Conservation (phyloP, 805 yeast species). For the Candida railenensis region DNA sequence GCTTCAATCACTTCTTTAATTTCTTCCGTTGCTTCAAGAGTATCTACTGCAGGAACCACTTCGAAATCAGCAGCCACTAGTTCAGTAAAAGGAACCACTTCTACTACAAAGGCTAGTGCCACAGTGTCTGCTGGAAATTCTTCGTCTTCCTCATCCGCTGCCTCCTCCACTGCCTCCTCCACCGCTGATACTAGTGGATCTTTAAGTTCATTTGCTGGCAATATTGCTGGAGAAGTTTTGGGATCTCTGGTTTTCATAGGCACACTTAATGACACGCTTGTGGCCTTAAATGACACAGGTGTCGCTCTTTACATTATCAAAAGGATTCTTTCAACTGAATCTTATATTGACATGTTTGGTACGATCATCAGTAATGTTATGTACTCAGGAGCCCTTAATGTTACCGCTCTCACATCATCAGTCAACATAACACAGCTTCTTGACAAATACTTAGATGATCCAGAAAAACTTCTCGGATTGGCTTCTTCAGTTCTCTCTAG, state of each 20-base stretch:
- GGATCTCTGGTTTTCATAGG: slow-evolving; percentile 24
- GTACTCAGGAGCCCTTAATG: slow-evolving; percentile 21
- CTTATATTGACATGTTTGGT: slow-evolving; percentile 37
- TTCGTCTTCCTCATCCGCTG: slow-evolving; percentile 10
- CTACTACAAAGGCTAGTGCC: background rate
- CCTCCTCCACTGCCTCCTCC: slow-evolving; percentile 1
- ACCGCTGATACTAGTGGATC: slow-evolving; percentile 2
- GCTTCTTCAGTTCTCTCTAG: slow-evolving; percentile 25
- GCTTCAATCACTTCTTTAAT: background rate
- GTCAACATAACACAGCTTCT: slow-evolving; percentile 29
- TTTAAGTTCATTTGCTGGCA: slow-evolving; percentile 26
- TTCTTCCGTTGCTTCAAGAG: background rate
- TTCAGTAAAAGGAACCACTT: background rate
- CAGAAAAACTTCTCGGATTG: slow-evolving; percentile 17
- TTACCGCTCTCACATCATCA: slow-evolving; percentile 7
- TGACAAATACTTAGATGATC: slow-evolving; percentile 21
- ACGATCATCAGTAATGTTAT: slow-evolving; percentile 26
- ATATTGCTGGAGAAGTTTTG: slow-evolving; percentile 26
- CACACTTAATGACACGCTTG: slow-evolving; percentile 24
- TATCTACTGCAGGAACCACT: background rate
- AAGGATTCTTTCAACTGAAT: slow-evolving; percentile 30
- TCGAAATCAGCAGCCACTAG: background rate
- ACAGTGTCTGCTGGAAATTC: slow-evolving; percentile 4
- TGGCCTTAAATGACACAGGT: slow-evolving; percentile 42
- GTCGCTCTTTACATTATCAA: slow-evolving; percentile 37